These are phyloP conservation scores for Leptomonas seymouri DNA, from an alignment of 208 protist species.

Conservation along the genomic window DNA sequence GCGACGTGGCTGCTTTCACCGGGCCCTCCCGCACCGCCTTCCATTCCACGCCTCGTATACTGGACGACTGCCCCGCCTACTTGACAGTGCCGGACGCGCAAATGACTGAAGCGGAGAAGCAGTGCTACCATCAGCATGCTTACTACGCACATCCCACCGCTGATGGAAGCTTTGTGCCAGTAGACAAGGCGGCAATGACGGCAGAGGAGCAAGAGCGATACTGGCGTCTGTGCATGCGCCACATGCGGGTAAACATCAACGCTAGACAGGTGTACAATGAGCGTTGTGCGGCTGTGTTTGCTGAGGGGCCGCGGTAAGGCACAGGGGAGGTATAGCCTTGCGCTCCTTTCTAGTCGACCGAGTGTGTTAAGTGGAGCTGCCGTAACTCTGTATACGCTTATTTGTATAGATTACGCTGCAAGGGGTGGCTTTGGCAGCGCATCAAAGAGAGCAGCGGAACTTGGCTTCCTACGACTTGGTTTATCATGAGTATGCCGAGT, in stretches of 20 bases:
- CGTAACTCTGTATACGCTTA: too few species aligned
- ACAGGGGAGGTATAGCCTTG: background rate
- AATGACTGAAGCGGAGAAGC: constrained; percentile 32
- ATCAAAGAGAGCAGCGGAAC: too few species aligned
- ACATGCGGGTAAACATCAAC: constrained; percentile 90
- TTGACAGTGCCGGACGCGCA: constrained; percentile 51
- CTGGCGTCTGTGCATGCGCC: constrained; percentile 83
- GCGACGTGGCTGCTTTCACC: constrained; percentile 78
- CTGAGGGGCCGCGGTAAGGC: background rate
- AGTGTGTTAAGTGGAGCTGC: too few species aligned
- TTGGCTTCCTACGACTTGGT: too few species aligned
- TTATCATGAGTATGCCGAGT: too few species aligned
- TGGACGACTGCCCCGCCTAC: constrained; percentile 82
- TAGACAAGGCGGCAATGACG: constrained; percentile 39
- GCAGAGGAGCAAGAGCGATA: constrained; percentile 58
- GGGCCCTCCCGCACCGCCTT: constrained; percentile 71
- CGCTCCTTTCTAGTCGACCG: background rate
- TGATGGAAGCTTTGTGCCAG: constrained; percentile 35
- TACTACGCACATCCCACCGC: constrained; percentile 35
- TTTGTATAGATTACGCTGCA: too few species aligned
- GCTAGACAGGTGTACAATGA: constrained; percentile 82
- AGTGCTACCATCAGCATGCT: constrained; percentile 37
- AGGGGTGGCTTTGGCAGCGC: too few species aligned
- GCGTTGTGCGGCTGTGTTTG: constrained; percentile 51
- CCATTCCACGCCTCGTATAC: constrained; percentile 78